Conservation (phyloP, 192 early-diverging fungal species). For the Podila clonocystis region DNA sequence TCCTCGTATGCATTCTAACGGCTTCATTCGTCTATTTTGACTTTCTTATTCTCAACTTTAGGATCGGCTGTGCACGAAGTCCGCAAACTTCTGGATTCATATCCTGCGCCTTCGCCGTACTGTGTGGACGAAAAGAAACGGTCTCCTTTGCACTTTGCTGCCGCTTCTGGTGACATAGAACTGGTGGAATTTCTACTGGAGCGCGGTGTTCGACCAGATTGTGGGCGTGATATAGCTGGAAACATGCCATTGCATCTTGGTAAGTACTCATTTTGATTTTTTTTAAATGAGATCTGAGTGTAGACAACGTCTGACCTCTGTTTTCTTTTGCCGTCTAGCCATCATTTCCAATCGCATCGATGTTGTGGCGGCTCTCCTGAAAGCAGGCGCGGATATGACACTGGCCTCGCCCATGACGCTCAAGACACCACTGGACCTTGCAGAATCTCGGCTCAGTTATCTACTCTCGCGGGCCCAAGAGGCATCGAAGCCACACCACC, state of each 20-base stretch:
- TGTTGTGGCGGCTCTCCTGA: conserved; percentile 40
- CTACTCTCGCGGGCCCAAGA: conserved; percentile 40
- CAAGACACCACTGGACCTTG: conserved; percentile 45
- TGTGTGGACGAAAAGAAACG: conserved; percentile 51
- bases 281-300: background rate
- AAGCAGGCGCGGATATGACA: conserved; percentile 50
- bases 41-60: background rate
- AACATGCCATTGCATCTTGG: conserved; percentile 49
- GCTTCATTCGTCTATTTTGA: conserved; percentile 10
- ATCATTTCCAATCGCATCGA: conserved; percentile 47
- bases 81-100: conserved; percentile 34
- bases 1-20: conserved; percentile 19
- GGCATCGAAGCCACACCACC: conserved; percentile 2
- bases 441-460: conserved; percentile 43
- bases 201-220: conserved; percentile 43
- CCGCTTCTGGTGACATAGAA: conserved; percentile 43
- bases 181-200: conserved; percentile 46
- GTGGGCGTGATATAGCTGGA: conserved; percentile 46
- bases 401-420: conserved; percentile 50
- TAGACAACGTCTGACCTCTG: background rate
- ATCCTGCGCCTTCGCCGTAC: conserved; percentile 45
- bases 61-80: conserved; percentile 44
- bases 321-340: conserved; percentile 6
- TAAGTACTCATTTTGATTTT: background rate
- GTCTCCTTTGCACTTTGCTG: conserved; percentile 48